Evolutionary conservation across 441 rosid species (phyloP).

Genomic region (Lepidium campestre): DNA sequence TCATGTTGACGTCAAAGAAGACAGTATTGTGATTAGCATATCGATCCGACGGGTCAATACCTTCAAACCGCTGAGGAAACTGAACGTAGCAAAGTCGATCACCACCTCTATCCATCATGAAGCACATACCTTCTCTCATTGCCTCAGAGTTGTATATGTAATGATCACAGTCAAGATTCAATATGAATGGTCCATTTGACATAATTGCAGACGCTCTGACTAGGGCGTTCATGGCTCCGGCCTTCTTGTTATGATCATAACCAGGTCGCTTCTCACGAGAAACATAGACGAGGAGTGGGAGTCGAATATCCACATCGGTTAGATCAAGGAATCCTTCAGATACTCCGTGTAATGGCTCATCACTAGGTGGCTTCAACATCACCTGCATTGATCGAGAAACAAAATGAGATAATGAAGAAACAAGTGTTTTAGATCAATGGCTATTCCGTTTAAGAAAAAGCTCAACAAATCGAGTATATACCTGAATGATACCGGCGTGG

Average conservation of each 20-base stretch:
- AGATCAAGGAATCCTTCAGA: slow-evolving; percentile 58
- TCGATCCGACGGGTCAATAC: slow-evolving; percentile 90
- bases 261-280: slow-evolving; percentile 96
- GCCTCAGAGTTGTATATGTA: slow-evolving; percentile 86
- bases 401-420: slow-evolving; percentile 5
- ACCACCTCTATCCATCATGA: slow-evolving; percentile 96
- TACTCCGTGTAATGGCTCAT: slow-evolving; percentile 59
- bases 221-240: slow-evolving; percentile 93
- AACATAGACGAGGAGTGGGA: slow-evolving; percentile 77
- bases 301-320: slow-evolving; percentile 71
- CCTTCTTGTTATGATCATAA: slow-evolving; percentile 91
- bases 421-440: slow-evolving; percentile 17
- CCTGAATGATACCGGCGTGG: slow-evolving; percentile 86
- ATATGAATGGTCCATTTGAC: slow-evolving; percentile 91
- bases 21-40: slow-evolving; percentile 95
- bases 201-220: slow-evolving; percentile 91
- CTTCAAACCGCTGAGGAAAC: slow-evolving; percentile 93
- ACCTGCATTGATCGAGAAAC: slow-evolving; percentile 39
- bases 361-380: slow-evolving; percentile 86
- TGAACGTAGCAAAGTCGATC: slow-evolving; percentile 85
- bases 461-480: slow-evolving; percentile 2
- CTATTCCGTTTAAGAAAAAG: neutral
- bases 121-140: slow-evolving; percentile 90
- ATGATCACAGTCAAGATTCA: slow-evolving; percentile 93
- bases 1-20: slow-evolving; percentile 91